Evolutionary conservation across 1,284 basidiomycete genomes (phyloP), one percentile per base, ranked within the genome.

Genomic region (Vanrija sp.): DNA sequence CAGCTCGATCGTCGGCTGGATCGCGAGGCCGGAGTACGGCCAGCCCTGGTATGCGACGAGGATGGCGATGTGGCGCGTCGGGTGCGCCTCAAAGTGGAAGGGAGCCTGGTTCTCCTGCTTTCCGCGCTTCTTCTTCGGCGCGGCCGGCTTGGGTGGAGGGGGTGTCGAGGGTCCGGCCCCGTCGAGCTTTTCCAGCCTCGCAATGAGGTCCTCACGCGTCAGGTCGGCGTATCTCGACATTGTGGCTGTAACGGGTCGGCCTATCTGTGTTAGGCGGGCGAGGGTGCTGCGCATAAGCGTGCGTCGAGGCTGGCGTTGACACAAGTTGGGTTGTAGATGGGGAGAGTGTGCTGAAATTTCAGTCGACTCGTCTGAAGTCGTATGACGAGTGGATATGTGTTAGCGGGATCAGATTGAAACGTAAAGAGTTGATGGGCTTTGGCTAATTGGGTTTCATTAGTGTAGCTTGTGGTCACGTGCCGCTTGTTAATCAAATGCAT

Each of bases 31-130:
- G 43, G 88, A 86, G 69, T 96, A 98, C 28, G 89, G 86, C 81
- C 86, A 89, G 6, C 96, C 96, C 49, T 91, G 86, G 73, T 98
- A 98, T 64, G 86, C 86, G 69, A 97, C 91, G 64, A 91, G 88
- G 52, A 97, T 78, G 0, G 94, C 94, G 57, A 98, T 91, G 76
- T 97, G 97, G 55, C 90, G 86, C 42, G 82, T 82, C 3, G 88
- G 81, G 63, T 91, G 82, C 3, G 80, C 74, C n/a, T 82, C 74
- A 69, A 92, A 88, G 62, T 86, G 77, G 72, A 73, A 72, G 5
- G 62, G 50, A 25, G 38, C 40, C 26, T 54, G 58, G 40, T 64
- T 66, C 47, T 52, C 49, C 23, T 46, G 51, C 49, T 63, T 63
- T 12, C 34, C 34, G 12, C 34, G 34, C 50, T 58, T 53, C 18